Base-by-base conservation (phyloP, 495 filamentous ascomycete genomes). In the Recurvomyces mirabilis region DNA sequence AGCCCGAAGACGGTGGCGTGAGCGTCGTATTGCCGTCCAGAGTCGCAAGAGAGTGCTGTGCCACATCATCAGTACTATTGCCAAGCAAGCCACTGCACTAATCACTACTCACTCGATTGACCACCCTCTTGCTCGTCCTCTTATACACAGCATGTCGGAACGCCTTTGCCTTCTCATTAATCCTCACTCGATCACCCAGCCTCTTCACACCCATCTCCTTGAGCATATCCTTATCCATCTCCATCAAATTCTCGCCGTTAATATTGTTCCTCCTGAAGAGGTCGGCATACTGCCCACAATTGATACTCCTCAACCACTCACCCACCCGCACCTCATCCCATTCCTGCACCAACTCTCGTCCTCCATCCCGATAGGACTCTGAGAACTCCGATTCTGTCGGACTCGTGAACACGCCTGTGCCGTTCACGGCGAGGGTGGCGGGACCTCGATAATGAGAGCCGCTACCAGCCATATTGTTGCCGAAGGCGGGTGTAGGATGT, bases 141-240 rank as follows among this genome's bases (percentile, higher is more conserved):
- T 83, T 78, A 56, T 84, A 84, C 4, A 87, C 78, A 58, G 81
- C 87, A 46, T 80, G 87, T 46, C 91, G 71, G 21, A 99, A 75
- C 55, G 88, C 81, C 69, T 96, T 96, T 55, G 94, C 63, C 44
- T 94, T 51, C 76, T 84, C 56, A 83, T 75, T 62, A 86, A 99
- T 81, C 48, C 91, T 81, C n/a, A 99, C 87, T 26, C 93, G 78
- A 64, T 99, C 93, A 37, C 91, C 91, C 43, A 99, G 82, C 64
- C 94, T 99, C 52, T 95, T 93, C 50, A 99, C 86, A 20, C 91
- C 91, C 76, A 99, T 88, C 57, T 99, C 91, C 64, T 96, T 93
- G 44, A 99, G 72, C 35, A 91, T 85, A 40, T 82, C 79, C 67
- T 95, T 93, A 60, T 99, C 91, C 63, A 94, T 89, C 64, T 99